Percentiles rank a stretch among this genome's conserved stretches.
Conservation (phyloP, 164 flowering plant genomes). For the Dillenia turbinata region DNA sequence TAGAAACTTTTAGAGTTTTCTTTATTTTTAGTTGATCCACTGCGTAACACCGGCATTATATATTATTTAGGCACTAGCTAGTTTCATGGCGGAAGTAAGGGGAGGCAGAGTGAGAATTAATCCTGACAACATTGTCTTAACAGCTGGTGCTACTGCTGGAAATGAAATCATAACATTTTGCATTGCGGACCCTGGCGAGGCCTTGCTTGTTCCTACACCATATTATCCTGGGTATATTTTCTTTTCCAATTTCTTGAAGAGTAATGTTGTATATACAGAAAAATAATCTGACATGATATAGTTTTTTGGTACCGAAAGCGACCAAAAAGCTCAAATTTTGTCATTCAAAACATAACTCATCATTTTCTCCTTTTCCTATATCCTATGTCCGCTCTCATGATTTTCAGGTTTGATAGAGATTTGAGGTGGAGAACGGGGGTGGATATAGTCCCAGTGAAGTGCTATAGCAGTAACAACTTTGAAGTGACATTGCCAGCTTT, state of each 20-base stretch:
- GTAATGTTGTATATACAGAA: not conserved
- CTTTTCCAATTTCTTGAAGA: not conserved
- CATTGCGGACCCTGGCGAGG: slow-evolving; percentile 70
- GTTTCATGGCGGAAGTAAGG: slow-evolving; percentile 50
- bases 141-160: slow-evolving; percentile 64
- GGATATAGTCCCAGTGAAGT: slow-evolving; percentile 67
- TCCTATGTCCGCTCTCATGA: not conserved
- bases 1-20: not conserved
- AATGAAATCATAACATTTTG: slow-evolving; percentile 54
- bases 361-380: not conserved
- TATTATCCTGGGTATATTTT: slow-evolving; percentile 63
- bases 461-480: slow-evolving; percentile 67
- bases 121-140: slow-evolving; percentile 44
- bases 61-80: slow-evolving; percentile 47
- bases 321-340: too few species aligned
- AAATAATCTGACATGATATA: too few species aligned
- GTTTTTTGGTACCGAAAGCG: too few species aligned
- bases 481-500: slow-evolving; percentile 44
- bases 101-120: slow-evolving; percentile 35
- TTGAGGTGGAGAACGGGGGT: slow-evolving; percentile 61
- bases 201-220: slow-evolving; percentile 66
- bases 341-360: not conserved
- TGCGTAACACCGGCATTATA: not conserved
- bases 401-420: slow-evolving; percentile 75
- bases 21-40: not conserved